A percentile compares a stretch with the other conserved stretches of the same genome.
Conservation (phyloP, 2,329 filamentous ascomycete species). For the Pyrenophora tritici-repentis region DNA sequence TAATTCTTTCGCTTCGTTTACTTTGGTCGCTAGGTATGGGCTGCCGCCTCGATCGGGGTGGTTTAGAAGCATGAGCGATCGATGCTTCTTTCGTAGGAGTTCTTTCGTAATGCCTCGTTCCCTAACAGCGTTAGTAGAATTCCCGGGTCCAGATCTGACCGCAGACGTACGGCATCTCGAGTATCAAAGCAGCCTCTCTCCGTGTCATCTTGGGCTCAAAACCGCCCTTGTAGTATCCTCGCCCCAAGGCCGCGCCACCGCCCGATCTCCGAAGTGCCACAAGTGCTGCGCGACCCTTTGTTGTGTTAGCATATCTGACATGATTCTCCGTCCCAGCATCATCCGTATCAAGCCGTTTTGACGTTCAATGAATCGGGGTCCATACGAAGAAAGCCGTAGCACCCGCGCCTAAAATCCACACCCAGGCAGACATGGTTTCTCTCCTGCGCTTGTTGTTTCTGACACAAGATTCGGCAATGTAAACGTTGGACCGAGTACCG, state of each 20-base stretch:
- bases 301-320: constrained; percentile 1
- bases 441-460: constrained; percentile 1
- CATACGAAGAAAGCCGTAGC: constrained; percentile 69
- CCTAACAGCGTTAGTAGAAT: constrained; percentile 53
- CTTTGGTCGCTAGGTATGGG: constrained; percentile 94
- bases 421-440: constrained; percentile 61
- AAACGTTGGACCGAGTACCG: neutral
- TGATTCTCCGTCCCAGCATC: no score
- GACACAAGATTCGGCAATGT: neutral
- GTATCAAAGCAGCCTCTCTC: constrained; percentile 86
- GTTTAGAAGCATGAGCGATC: constrained; percentile 94
- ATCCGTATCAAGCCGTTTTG: neutral
- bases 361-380: neutral
- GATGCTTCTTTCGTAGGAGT: constrained; percentile 92
- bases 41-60: constrained; percentile 97
- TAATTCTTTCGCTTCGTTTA: constrained; percentile 98
- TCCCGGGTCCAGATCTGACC: neutral
- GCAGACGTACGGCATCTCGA: constrained; percentile 79
- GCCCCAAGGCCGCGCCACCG: constrained; percentile 71
- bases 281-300: constrained; percentile 85
- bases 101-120: constrained; percentile 89
- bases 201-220: constrained; percentile 95
- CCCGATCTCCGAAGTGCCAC: constrained; percentile 86
- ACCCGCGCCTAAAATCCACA: constrained; percentile 65
- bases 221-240: constrained; percentile 97